A percentile compares a stretch with the other conserved stretches of the same genome.
phyloP scores from a whole-genome alignment of 1,284 basidiomycete genomes.

The Ceratobasidium sp. region DNA sequence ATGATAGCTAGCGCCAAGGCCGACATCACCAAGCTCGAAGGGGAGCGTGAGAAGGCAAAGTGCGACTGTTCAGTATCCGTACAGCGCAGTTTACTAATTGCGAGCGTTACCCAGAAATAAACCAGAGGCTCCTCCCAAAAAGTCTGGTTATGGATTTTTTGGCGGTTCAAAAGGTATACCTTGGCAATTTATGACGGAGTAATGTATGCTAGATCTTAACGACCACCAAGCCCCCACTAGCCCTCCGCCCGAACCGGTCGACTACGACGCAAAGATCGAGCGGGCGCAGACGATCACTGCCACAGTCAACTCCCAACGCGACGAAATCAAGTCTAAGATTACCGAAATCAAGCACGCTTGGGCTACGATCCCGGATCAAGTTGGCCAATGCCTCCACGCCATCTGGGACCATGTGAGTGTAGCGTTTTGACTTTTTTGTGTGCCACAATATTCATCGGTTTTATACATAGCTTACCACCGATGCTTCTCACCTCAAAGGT shows the following conservation, averaged over 20 bases:
- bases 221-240: too few species aligned
- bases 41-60: neutral
- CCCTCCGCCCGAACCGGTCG: too few species aligned
- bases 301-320: neutral
- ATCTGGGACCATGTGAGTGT: constrained; percentile 4
- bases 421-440: too few species aligned
- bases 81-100: too few species aligned
- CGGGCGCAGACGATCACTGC: neutral
- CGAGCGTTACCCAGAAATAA: too few species aligned
- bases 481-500: neutral
- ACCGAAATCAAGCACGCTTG: neutral
- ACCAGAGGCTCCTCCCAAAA: too few species aligned
- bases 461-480: neutral
- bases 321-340: neutral
- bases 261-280: constrained; percentile 1
- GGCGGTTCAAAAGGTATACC: too few species aligned
- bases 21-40: constrained; percentile 16
- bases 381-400: neutral
- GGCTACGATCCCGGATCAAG: constrained; percentile 7
- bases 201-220: too few species aligned
- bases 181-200: too few species aligned
- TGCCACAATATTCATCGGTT: neutral
- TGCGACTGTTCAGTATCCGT: too few species aligned
- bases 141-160: too few species aligned
- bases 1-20: neutral